Base-by-base conservation (phyloP, 352 stramenopile genomes). In the Globisporangium canariense region DNA sequence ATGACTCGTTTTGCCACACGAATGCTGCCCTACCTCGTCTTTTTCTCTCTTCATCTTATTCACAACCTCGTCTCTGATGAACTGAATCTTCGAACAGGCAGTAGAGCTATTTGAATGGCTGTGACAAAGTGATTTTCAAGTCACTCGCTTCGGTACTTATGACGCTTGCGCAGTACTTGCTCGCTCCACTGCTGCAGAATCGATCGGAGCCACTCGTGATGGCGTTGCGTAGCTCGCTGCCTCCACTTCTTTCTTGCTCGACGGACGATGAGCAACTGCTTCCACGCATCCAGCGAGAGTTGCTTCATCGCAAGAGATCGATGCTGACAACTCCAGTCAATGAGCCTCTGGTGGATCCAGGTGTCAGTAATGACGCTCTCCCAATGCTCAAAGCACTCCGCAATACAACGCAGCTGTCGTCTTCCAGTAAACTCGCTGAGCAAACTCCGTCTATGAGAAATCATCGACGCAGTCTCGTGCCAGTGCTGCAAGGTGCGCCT, bases 301-400 rank as follows among this genome's bases (percentile, higher is more conserved):
- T 3, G 32, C 13, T 53, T 10, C 60, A 38, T 28, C 47, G 47
- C 38, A 34, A 50, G 5, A 57, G 62, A 40, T 5, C 59, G 59
- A 41, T 85, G 76, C 34, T 77, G 55, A 2, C 11, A 40, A 11
- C 43, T 28, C 43, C 32, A 40, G 2, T 60, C 58, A 2, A 80
- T n/a, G 13, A 86, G 62, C 8, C 74, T 63, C 3, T 64, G 49
- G 1, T 71, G 52, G 43, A 80, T 64, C 74, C 77, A 86, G 43
- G 32, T 53, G 30, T 86, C 77, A 8, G 75, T 86, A 45, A 66
- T 70, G n/a, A 82, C 77, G 32, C 73, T 83, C 59, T 86, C 77
- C 77, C 77, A 86, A 50, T 82, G 77, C 22, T 47, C 65, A 30
- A 86, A 74, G 54, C 64, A 74, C 10, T 16, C 7, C 0, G 43